These are phyloP conservation scores for Bonnemaisonia californica DNA, from an alignment of 31 red algal species.

Conservation along the genomic window DNA sequence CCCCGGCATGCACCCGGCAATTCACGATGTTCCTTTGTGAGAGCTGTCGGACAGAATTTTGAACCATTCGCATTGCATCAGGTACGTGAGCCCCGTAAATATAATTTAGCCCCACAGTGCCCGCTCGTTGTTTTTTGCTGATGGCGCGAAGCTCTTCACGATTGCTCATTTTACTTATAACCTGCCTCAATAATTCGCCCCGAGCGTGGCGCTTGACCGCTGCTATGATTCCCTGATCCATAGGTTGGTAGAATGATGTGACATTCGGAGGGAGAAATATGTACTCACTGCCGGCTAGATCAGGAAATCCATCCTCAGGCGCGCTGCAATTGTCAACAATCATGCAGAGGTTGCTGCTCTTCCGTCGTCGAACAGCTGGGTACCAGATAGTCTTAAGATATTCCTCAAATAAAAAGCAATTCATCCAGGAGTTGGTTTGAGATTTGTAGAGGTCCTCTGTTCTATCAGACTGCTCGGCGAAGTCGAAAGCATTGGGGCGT, in stretches of 20 bases:
- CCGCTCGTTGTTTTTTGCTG: neutral
- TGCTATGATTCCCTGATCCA: constrained; percentile 6
- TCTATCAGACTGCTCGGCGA: neutral
- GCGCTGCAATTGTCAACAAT: constrained; percentile 17
- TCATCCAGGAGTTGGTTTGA: constrained; percentile 26
- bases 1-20: constrained; percentile 6
- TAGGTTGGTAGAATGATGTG: constrained; percentile 21
- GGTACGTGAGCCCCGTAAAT: constrained; percentile 20
- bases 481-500: constrained; percentile 21
- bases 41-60: neutral
- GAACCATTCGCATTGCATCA: constrained; percentile 3
- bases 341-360: neutral
- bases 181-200: constrained; percentile 3
- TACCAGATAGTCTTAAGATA: neutral
- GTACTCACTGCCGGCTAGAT: neutral
- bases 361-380: neutral
- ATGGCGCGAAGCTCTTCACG: neutral
- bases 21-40: neutral
- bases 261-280: constrained; percentile 8
- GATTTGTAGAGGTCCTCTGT: constrained; percentile 21
- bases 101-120: constrained; percentile 7
- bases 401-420: constrained; percentile 7
- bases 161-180: neutral
- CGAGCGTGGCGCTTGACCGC: neutral
- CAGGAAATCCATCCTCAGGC: neutral